A percentile compares a stretch with the other conserved stretches of the same genome.
These are phyloP conservation scores for Stramenopiles sp. DNA, from an alignment of 352 stramenopile species.

Conservation along the genomic window DNA sequence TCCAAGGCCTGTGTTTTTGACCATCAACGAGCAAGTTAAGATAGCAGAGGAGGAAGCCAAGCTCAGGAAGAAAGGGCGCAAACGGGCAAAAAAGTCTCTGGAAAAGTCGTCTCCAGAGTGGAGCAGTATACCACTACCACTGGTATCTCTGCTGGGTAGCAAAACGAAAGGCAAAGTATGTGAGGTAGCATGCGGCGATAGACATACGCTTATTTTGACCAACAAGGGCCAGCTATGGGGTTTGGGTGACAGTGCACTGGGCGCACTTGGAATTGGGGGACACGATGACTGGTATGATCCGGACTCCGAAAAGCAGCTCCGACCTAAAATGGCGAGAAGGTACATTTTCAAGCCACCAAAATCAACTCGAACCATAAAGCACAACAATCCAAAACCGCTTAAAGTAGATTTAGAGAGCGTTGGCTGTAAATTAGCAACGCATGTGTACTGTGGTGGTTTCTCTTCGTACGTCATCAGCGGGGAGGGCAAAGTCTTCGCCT, in stretches of 20 bases:
- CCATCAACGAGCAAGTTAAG: neutral
- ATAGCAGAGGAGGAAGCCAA: neutral
- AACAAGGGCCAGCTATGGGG: slow-evolving; percentile 4
- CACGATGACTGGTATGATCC: neutral
- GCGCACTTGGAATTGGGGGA: neutral
- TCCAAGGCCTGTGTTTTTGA: neutral
- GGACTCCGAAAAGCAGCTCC: neutral
- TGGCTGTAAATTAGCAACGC: neutral
- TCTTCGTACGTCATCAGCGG: neutral
- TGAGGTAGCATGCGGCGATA: slow-evolving; percentile 4
- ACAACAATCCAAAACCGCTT: neutral
- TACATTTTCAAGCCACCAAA: slow-evolving; percentile 10
- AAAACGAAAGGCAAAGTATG: slow-evolving; percentile 11
- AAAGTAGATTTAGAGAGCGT: neutral
- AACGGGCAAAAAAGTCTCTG: neutral
- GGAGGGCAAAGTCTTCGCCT: neutral
- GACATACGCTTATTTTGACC: slow-evolving; percentile 1
- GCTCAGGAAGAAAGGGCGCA: neutral
- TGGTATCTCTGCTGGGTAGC: neutral
- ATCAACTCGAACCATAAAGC: slow-evolving; percentile 10
- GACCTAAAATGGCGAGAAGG: neutral
- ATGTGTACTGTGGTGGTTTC: neutral
- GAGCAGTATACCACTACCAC: neutral
- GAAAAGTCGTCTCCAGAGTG: neutral
- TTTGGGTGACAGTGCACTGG: neutral